Evolutionary conservation across 495 filamentous ascomycete species (phyloP), one percentile per base, ranked within the genome.

Genomic region (Acidomyces sp.): DNA sequence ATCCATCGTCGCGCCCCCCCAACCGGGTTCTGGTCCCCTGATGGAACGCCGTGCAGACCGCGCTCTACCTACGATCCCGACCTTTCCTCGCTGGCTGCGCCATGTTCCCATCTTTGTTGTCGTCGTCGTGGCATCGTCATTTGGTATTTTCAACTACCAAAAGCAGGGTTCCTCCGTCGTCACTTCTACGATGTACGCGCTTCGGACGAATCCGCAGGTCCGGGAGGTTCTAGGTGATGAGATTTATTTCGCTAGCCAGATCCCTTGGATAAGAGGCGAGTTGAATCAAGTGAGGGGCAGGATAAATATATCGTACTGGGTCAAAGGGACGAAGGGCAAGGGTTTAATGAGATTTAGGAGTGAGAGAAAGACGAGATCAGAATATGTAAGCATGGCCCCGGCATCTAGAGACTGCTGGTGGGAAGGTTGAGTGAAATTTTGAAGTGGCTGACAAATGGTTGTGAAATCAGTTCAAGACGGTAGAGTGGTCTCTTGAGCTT

Each of bases 141-240:
- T 90, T 26, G 82, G 75, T 30, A 90, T 93, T 58, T 96, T 97
- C 78, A 97, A 97, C 67, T 96, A 97, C 70, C 88, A 97, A 54
- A 94, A 94, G 56, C 71, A 75, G 2, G 83, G 80, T 2, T 81
- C 74, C 13, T 80, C 79, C 38, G 75, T 95, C 10, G 84, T 94
- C 3, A 75, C 70, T 43, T 82, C 80, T 31, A 88, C 83, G 4
- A 70, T 97, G 1, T 97, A 95, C 66, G 79, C 88, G 0, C 71
- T 97, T 30, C 82, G 90, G 39, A 92, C 81, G 10, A 82, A 79
- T 33, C 62, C 70, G 5, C 61, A 66, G 38, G 90, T 85, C 25
- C 74, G 85, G 37, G 75, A 76, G 42, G 62, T 75, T 18, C 65
- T 97, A 4, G 90, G 90, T 18, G 84, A 94, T 55, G 80, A 95